Evolutionary conservation across 306 rosid genomes (phyloP), one percentile per base, ranked within the genome.

Genomic region (Myrica gale): DNA sequence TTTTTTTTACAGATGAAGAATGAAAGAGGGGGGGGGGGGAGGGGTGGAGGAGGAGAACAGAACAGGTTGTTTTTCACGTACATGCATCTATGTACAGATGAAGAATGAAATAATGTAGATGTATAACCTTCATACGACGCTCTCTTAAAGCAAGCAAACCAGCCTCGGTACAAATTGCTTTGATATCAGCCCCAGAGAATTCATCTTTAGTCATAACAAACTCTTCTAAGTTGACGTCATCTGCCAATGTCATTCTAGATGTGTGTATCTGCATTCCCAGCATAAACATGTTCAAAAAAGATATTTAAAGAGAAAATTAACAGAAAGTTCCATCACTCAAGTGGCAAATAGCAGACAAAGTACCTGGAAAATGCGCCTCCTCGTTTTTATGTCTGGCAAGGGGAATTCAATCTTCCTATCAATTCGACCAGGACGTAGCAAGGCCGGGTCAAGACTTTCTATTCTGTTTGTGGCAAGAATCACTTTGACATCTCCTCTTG

Each of bases 151-250:
- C 89, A 71, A 88, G 89, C 72, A 85, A 71, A 4, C 91, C 91
- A 54, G 91, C 89, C 76, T 88, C 89, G 1, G 91, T 88, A 74
- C 89, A 88, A 46, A 88, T 88, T 17, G 91, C 91, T 84, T 83
- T 88, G 12, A 88, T 88, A 79, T 88, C 89, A 55, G 91, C 89
- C 69, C 91, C 91, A 9, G 89, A 88, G 58, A 88, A 88, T 69
- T 88, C 91, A 75, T 88, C 91, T 75, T 88, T 88, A 1, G 91
- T 85, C 91, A 88, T 83, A 5, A 88, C 89, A 62, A 88, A 88
- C 74, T 88, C 91, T 79, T 88, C 91, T 5, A 88, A 69, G 83
- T 88, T 88, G 66, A 88, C 91, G 74, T 85, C 91, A 53, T 88
- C 91, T 13, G 91, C 83, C 83, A 88, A 79, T 42, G 91, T 86